phyloP scores from a whole-genome alignment of 495 filamentous ascomycete genomes.

The Neurospora africana region DNA sequence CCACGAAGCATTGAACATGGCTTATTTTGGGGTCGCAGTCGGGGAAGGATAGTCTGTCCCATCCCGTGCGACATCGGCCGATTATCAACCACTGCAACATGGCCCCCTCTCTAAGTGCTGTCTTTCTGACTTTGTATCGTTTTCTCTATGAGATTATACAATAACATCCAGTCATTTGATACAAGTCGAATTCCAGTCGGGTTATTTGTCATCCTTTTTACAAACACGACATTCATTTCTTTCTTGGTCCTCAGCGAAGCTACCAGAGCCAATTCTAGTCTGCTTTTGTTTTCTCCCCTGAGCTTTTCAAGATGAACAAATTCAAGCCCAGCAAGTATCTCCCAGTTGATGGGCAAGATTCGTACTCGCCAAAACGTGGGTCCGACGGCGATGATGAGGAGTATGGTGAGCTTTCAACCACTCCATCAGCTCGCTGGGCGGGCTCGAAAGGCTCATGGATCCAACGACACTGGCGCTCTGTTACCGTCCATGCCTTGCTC shows the following conservation, averaged over 20 bases:
- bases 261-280: neutral
- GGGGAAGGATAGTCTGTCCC: neutral
- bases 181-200: neutral
- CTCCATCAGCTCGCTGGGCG: neutral
- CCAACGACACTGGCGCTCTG: neutral
- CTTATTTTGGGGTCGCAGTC: neutral
- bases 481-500: neutral
- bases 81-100: neutral
- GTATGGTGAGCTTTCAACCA: neutral
- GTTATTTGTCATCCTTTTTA: neutral
- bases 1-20: neutral
- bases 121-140: neutral
- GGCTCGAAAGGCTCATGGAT: neutral
- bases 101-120: neutral
- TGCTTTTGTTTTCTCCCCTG: neutral
- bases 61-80: neutral
- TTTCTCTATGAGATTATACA: neutral
- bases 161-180: neutral
- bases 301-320: neutral
- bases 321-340: neutral
- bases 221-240: neutral
- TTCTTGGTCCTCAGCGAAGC: too few relatives aligned
- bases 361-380: neutral
- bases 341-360: neutral
- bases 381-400: neutral